Conservation (phyloP, 73 alveolate species). For the Vitrella brassicaformis region DNA sequence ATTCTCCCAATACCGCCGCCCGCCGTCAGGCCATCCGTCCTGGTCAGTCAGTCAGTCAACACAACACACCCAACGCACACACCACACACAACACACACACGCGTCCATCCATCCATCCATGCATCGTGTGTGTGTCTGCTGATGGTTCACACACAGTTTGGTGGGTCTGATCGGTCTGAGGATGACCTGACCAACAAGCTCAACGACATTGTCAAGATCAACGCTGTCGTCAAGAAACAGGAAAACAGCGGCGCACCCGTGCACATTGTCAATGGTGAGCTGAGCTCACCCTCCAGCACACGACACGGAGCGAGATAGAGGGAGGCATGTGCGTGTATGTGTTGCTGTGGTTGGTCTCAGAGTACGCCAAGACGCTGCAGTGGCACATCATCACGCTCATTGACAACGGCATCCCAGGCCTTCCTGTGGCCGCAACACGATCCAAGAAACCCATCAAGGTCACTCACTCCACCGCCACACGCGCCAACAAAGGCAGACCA, state of each 20-base stretch:
- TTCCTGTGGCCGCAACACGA: conserved; percentile 17
- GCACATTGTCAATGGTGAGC: conserved; percentile 13
- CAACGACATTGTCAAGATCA: conserved; percentile 14
- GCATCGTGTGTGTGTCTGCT: too few relatives aligned
- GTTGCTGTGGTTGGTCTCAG: too few relatives aligned
- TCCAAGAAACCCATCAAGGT: not conserved
- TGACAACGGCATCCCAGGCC: conserved; percentile 82
- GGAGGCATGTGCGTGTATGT: too few relatives aligned
- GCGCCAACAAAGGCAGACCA: too few relatives aligned
- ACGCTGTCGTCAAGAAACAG: conserved; percentile 4
- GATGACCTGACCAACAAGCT: conserved; percentile 14
- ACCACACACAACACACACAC: not conserved
- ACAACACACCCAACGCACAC: conserved; percentile 5
- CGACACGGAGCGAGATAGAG: too few relatives aligned
- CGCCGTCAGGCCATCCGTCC: conserved; percentile 82
- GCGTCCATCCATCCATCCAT: not conserved
- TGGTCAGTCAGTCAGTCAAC: conserved; percentile 8
- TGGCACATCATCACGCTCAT: conserved; percentile 80
- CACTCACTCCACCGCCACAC: not conserved
- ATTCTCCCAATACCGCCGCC: conserved; percentile 89
- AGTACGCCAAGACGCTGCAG: conserved; percentile 31
- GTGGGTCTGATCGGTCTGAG: too few relatives aligned
- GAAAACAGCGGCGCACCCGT: conserved; percentile 7
- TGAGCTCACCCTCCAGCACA: too few relatives aligned
- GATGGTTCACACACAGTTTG: too few relatives aligned